Evolutionary conservation across 352 stramenopile species (phyloP).

Genomic region (Thalassiosira mediterranea): DNA sequence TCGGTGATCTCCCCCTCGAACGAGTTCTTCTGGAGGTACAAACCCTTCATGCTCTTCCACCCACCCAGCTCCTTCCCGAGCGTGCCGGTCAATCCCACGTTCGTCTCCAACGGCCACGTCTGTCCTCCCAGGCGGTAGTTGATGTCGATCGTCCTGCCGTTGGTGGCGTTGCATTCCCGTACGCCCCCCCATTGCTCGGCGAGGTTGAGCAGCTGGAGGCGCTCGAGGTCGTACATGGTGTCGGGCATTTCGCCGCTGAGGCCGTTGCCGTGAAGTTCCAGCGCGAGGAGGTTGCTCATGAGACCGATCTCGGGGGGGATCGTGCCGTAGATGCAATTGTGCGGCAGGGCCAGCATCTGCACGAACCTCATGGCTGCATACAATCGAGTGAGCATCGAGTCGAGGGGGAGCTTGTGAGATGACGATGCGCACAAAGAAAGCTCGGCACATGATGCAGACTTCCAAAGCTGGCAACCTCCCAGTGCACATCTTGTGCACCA

Average conservation of each 20-base stretch:
- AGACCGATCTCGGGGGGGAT: conserved; percentile 39
- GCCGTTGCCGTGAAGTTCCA: conserved; percentile 61
- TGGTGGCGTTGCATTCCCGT: conserved; percentile 12
- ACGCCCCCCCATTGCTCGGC: conserved; percentile 21
- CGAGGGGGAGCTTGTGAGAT: background rate
- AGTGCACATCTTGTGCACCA: too few species aligned
- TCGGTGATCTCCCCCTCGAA: conserved; percentile 27
- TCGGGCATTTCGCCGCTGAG: conserved; percentile 33
- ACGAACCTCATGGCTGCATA: background rate
- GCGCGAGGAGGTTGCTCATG: conserved; percentile 18
- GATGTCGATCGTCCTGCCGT: conserved; percentile 17
- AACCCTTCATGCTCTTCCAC: conserved; percentile 32
- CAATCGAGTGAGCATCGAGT: background rate
- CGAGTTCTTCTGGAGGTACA: conserved; percentile 33
- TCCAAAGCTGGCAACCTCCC: background rate
- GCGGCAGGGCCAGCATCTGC: conserved; percentile 6
- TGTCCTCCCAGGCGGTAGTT: conserved; percentile 11
- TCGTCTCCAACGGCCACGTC: background rate
- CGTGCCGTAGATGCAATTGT: conserved; percentile 37
- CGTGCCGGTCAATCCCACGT: conserved; percentile 15
- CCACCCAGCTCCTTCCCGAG: conserved; percentile 10
- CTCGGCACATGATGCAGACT: background rate
- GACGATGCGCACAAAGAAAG: background rate
- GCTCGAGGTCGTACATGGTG: conserved; percentile 34
- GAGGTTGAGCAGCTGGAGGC: conserved; percentile 34